These are phyloP conservation scores for Aspergillus ostianus DNA, from an alignment of 495 filamentous ascomycete species.

Conservation along the genomic window DNA sequence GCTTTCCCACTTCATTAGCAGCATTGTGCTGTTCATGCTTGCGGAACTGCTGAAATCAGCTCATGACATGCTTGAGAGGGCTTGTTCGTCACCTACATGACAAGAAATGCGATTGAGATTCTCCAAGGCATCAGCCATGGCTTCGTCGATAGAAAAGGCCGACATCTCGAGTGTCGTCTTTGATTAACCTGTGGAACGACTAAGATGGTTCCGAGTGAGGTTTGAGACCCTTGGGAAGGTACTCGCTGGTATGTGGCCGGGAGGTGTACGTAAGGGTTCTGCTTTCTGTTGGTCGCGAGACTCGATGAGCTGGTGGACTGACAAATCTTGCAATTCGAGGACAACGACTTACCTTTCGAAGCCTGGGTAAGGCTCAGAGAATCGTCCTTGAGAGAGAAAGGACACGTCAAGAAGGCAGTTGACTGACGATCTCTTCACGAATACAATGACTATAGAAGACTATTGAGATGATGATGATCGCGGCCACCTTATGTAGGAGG, in stretches of 20 bases:
- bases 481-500: background rate
- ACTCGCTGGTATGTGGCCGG: background rate
- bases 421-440: background rate
- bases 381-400: background rate
- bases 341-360: background rate
- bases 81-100: slow-evolving; percentile 18
- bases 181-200: background rate
- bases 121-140: slow-evolving; percentile 26
- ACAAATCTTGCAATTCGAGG: background rate
- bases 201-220: background rate
- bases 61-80: background rate
- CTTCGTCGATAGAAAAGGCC: slow-evolving; percentile 15
- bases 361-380: slow-evolving; percentile 2
- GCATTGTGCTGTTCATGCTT: slow-evolving; percentile 18
- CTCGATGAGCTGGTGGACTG: background rate
- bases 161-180: slow-evolving; percentile 11
- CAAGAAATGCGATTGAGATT: slow-evolving; percentile 21
- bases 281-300: background rate
- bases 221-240: background rate
- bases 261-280: background rate
- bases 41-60: slow-evolving; percentile 25
- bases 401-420: background rate
- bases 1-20: slow-evolving; percentile 31
- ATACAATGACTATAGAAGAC: slow-evolving; percentile 5
- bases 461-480: background rate